phyloP scores from a whole-genome alignment of 169 alveolate species.

The Cryptosporidium tyzzeri region DNA sequence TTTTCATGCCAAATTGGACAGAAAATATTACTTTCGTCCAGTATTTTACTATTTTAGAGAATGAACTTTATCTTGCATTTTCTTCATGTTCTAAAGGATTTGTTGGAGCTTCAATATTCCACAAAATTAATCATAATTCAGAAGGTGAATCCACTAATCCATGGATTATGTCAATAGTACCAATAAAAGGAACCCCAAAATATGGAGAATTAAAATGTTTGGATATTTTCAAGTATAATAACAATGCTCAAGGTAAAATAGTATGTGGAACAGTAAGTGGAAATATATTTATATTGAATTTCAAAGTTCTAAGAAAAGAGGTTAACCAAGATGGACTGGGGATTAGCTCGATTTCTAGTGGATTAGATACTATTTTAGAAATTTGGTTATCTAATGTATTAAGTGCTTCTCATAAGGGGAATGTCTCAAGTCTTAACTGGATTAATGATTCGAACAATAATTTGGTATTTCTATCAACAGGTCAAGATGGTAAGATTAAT shows the following conservation, averaged over 20 bases:
- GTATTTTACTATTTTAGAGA: neutral
- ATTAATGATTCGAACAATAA: neutral
- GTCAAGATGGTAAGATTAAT: constrained; percentile 65
- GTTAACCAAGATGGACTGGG: neutral
- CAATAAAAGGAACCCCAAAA: constrained; percentile 27
- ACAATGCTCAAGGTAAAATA: constrained; percentile 17
- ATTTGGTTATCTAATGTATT: neutral
- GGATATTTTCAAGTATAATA: neutral
- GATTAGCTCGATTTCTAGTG: neutral
- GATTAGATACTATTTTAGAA: neutral
- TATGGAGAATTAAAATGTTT: constrained; percentile 73
- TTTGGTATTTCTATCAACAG: constrained; percentile 48
- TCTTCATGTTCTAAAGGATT: constrained; percentile 60
- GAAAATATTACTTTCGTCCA: constrained; percentile 34
- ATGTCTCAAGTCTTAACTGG: constrained; percentile 57
- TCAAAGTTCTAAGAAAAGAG: neutral
- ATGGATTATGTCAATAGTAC: constrained; percentile 14
- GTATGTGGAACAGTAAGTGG: constrained; percentile 68
- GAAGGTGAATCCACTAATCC: neutral
- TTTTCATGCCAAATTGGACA: neutral
- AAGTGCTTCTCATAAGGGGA: constrained; percentile 42
- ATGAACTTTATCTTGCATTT: constrained; percentile 4
- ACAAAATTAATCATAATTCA: neutral
- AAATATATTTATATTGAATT: constrained; percentile 8
- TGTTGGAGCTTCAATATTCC: constrained; percentile 40